Conservation (phyloP, 306 rosid genomes). For the Citrullus colocynthis region DNA sequence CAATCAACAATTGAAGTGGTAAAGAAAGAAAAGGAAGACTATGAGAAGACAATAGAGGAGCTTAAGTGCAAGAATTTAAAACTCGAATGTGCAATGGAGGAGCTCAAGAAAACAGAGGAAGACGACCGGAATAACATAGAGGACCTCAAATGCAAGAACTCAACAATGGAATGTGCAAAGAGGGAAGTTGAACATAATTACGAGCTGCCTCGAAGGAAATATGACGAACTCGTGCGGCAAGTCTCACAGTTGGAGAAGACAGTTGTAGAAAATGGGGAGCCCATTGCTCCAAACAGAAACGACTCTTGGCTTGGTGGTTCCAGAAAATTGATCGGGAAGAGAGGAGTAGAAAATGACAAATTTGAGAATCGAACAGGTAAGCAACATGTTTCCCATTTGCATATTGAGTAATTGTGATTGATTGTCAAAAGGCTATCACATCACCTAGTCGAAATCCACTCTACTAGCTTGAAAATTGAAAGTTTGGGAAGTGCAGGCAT, state of each 20-base stretch:
- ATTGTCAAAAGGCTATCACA: neutral
- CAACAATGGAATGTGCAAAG: neutral
- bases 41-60: neutral
- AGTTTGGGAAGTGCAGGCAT: neutral
- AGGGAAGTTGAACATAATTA: conserved; percentile 1
- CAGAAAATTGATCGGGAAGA: neutral
- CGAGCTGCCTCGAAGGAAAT: neutral
- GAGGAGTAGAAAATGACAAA: neutral
- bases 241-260: neutral
- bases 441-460: neutral
- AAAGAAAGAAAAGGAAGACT: neutral
- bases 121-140: neutral
- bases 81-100: neutral
- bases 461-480: neutral
- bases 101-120: neutral
- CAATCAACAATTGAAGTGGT: neutral
- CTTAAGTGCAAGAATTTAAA: neutral
- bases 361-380: neutral
- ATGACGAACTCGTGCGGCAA: neutral
- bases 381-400: too few relatives aligned
- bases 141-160: neutral
- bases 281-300: neutral
- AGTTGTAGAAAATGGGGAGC: neutral
- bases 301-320: too few relatives aligned
- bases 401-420: neutral